Base-by-base conservation (phyloP, 148 eudicot species). In the Rhododendron ovatum region DNA sequence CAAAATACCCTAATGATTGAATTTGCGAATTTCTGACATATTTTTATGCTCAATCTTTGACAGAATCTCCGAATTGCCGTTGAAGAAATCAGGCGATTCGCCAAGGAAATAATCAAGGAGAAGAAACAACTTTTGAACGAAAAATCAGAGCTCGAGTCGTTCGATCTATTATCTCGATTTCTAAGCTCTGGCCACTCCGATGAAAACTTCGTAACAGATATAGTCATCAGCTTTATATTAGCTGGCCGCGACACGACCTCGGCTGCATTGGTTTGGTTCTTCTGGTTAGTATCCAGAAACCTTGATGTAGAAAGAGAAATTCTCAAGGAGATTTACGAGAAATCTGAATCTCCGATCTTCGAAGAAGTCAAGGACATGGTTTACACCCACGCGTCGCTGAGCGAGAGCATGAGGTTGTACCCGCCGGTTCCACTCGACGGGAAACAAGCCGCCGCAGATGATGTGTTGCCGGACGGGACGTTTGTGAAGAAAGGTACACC, bases 181-280 rank as follows among this genome's bases (percentile, higher is more conserved):
- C 57, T 88, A 41, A 69, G 57, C 39, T 83, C 88, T 0, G 90
- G 87, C 3, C 84, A 86, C 73, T 71, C 73, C 12, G 84, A 86
- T 12, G 87, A 86, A 51, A 39, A 14, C 28, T 86, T 86, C 53
- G 76, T 88, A 1, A 55, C 50, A 22, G 88, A 88, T 26, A 86
- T 86, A 39, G 86, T 80, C 15, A 83, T 88, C 78, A 83, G 90
- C 82, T 88, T 88, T 35, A 83, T 88, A 30, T 35, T 88, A 14
- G 90, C 88, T 0, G 90, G 90, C 8, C 83, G 88, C 3, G 88
- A 88, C 84, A 88, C 90, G 0, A 86, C 90, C 1, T 88, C 88
- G 35, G 86, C 88, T 6, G 85, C 76, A 4, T 22, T 81, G 73
- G 71, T 13, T 7, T 88, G 88, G 79, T 83, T 26, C 67, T 88